Conservation (phyloP, 768 basidiomycete species). For the Mycena venus region DNA sequence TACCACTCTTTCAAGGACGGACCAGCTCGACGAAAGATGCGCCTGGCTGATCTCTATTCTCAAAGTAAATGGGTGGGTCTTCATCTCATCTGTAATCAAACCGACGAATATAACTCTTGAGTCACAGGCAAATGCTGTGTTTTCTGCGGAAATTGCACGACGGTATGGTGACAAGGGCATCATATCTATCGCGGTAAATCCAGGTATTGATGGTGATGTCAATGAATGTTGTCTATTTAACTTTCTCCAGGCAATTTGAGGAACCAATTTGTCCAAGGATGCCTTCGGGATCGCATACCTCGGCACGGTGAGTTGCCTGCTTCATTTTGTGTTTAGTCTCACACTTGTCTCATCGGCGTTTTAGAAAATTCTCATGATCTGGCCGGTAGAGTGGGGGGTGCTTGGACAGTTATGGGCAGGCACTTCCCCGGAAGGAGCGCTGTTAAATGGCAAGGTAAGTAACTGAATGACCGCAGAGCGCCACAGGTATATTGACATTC, state of each 20-base stretch:
- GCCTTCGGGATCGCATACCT: background rate
- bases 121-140: conserved; percentile 63
- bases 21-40: conserved; percentile 40
- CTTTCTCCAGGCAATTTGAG: background rate
- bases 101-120: background rate
- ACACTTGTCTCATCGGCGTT: background rate
- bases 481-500: background rate
- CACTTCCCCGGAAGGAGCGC: conserved; percentile 53
- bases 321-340: background rate
- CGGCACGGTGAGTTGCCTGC: background rate
- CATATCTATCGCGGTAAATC: conserved; percentile 60
- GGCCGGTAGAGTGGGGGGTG: conserved; percentile 51
- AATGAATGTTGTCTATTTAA: background rate
- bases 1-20: conserved; percentile 57
- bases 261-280: background rate
- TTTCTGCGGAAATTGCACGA: conserved; percentile 60
- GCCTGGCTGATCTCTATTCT: conserved; percentile 39
- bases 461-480: background rate
- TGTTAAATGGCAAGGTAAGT: conserved; percentile 56
- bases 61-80: conserved; percentile 62
- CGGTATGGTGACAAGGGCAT: conserved; percentile 62
- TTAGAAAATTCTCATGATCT: conserved; percentile 40
- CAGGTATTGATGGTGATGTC: conserved; percentile 45
- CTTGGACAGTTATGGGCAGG: conserved; percentile 61
- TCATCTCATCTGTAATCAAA: background rate